Evolutionary conservation across 192 early-diverging fungal genomes (phyloP).

Genomic region (Funneliformis mosseae): DNA sequence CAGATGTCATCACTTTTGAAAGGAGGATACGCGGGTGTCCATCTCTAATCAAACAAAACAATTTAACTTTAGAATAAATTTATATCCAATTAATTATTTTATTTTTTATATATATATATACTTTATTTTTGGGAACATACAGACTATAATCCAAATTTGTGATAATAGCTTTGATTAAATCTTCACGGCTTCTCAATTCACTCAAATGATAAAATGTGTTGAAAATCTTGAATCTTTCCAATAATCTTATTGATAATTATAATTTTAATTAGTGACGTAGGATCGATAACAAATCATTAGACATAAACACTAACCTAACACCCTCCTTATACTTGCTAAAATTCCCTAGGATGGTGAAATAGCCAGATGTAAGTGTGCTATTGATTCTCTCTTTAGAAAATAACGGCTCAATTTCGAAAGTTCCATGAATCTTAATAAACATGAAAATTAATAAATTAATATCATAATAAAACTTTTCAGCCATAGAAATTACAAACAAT

Average conservation of each 20-base stretch:
- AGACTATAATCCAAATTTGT: constrained; percentile 71
- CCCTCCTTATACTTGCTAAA: constrained; percentile 68
- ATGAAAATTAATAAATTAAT: constrained; percentile 1
- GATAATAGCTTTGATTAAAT: constrained; percentile 74
- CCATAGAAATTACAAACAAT: neutral
- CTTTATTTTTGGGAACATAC: constrained; percentile 36
- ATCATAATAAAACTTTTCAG: neutral
- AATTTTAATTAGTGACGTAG: neutral
- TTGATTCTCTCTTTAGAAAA: constrained; percentile 80
- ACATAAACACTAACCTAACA: constrained; percentile 44
- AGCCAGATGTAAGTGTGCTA: constrained; percentile 69
- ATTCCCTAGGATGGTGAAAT: constrained; percentile 75
- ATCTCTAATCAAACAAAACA: constrained; percentile 52
- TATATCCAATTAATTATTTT: neutral
- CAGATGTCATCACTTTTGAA: constrained; percentile 84
- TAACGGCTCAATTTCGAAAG: constrained; percentile 56
- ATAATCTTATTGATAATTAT: constrained; percentile 36
- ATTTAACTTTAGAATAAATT: neutral
- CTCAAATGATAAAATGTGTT: constrained; percentile 77
- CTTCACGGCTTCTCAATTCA: constrained; percentile 76
- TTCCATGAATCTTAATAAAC: constrained; percentile 44
- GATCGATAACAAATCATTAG: neutral
- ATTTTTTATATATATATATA: neutral
- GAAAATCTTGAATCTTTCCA: constrained; percentile 80
- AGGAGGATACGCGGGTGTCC: constrained; percentile 79